These are phyloP conservation scores for Eucalyptus paniculata DNA, from an alignment of 345 rosid genomes.

Conservation along the genomic window DNA sequence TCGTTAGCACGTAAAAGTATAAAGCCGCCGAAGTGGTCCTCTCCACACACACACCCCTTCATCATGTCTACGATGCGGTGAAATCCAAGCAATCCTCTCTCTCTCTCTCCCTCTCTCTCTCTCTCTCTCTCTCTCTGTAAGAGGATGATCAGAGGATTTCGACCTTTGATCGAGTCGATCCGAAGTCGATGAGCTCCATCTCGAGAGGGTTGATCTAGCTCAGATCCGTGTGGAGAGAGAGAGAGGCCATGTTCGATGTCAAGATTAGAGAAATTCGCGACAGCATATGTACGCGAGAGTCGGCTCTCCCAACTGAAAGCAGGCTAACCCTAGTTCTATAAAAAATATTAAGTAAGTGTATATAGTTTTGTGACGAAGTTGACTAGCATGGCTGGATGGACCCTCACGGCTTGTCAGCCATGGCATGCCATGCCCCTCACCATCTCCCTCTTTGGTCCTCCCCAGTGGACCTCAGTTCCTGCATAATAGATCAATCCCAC, in stretches of 20 bases:
- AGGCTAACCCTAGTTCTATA: background rate
- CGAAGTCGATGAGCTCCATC: background rate
- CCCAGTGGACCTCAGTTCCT: background rate
- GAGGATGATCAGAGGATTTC: background rate
- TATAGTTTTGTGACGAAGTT: background rate
- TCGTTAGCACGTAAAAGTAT: background rate
- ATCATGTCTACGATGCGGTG: constrained; percentile 34
- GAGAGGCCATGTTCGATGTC: background rate
- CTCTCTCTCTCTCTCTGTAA: background rate
- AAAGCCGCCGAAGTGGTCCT: background rate
- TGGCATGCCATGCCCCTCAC: background rate
- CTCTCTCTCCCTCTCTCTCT: background rate
- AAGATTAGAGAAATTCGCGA: background rate
- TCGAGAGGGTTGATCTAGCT: background rate
- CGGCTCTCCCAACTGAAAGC: background rate
- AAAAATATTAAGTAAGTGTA: background rate
- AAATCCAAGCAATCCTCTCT: constrained; percentile 57
- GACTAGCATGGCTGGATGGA: background rate
- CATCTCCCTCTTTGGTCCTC: background rate
- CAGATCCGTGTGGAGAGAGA: background rate
- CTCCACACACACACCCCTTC: background rate
- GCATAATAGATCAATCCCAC: background rate
- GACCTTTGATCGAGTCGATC: background rate
- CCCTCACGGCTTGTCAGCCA: background rate
- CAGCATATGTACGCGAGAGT: background rate